Percentiles rank a stretch among this genome's conserved stretches.
These are phyloP conservation scores for Talaromyces borbonicus DNA, from an alignment of 495 filamentous ascomycete genomes.

Conservation along the genomic window DNA sequence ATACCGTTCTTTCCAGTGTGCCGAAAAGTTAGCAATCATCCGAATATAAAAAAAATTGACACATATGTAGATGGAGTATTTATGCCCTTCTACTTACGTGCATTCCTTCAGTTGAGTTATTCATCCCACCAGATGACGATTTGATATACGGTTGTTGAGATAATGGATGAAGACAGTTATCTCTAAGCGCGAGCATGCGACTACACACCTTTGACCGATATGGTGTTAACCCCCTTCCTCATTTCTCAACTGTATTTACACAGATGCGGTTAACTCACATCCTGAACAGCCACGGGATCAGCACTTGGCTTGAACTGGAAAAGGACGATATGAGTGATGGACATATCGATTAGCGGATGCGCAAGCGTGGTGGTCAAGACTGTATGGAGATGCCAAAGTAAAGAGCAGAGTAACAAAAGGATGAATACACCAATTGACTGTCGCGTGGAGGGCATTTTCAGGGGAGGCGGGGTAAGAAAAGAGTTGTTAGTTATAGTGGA, in stretches of 20 bases:
- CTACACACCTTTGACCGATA: constrained; percentile 15
- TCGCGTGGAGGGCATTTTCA: neutral
- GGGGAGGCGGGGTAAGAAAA: neutral
- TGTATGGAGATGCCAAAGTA: neutral
- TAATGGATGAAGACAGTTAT: constrained; percentile 34
- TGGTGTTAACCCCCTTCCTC: constrained; percentile 1
- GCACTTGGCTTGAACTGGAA: constrained; percentile 48
- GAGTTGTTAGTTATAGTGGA: too few relatives aligned
- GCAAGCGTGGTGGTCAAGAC: neutral
- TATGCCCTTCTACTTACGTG: constrained; percentile 35
- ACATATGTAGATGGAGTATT: neutral
- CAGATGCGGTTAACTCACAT: constrained; percentile 40
- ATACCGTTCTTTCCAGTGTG: constrained; percentile 3
- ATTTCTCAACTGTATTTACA: neutral
- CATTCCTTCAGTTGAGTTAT: constrained; percentile 55
- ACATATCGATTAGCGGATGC: constrained; percentile 24
- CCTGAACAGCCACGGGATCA: constrained; percentile 29
- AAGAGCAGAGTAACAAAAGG: neutral
- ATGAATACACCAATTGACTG: neutral
- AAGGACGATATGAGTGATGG: constrained; percentile 50
- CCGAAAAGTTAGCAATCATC: constrained; percentile 1
- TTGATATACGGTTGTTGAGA: constrained; percentile 40
- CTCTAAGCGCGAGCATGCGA: constrained; percentile 28
- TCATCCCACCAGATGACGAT: constrained; percentile 45
- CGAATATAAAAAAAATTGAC: neutral